phyloP scores from a whole-genome alignment of 2,329 filamentous ascomycete genomes.

The Colletotrichum tanaceti region DNA sequence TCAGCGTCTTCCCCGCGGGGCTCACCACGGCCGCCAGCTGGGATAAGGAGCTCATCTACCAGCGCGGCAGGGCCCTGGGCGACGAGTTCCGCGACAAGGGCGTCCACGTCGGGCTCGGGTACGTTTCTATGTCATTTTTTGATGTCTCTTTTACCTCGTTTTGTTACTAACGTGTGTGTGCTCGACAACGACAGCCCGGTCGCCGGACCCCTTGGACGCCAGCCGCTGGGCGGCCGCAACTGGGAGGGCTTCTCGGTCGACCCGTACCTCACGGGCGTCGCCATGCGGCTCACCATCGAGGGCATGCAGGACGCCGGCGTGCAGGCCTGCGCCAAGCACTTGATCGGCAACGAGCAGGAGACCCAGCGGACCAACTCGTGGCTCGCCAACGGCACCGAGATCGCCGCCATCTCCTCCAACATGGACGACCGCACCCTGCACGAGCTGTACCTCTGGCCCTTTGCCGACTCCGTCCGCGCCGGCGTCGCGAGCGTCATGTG shows the following conservation, averaged over 20 bases:
- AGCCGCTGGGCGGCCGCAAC: constrained; percentile 79
- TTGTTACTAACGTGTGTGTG: background rate
- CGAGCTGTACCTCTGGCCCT: constrained; percentile 76
- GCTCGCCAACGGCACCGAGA: constrained; percentile 61
- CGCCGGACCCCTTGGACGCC: constrained; percentile 79
- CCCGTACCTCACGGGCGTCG: constrained; percentile 76
- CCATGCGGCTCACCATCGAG: constrained; percentile 71
- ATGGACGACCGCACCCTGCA: constrained; percentile 75
- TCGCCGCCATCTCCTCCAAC: constrained; percentile 65
- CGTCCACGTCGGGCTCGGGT: constrained; percentile 77
- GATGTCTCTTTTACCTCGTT: no score
- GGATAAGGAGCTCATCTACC: constrained; percentile 79
- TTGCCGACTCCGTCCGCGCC: constrained; percentile 74
- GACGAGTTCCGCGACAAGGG: constrained; percentile 77
- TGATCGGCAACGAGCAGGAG: constrained; percentile 77
- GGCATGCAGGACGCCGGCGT: constrained; percentile 63
- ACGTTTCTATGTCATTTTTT: background rate
- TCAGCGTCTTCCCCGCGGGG: constrained; percentile 76
- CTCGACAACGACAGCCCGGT: constrained; percentile 61
- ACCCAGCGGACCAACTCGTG: constrained; percentile 57
- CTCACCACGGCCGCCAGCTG: constrained; percentile 84
- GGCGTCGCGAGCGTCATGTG: constrained; percentile 78
- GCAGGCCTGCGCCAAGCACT: constrained; percentile 64
- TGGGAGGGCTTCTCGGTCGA: constrained; percentile 89
- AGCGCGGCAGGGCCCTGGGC: constrained; percentile 76